A percentile compares a stretch with the other conserved stretches of the same genome.
Conservation (phyloP, 768 basidiomycete genomes). For the Leccinum sublutescens region DNA sequence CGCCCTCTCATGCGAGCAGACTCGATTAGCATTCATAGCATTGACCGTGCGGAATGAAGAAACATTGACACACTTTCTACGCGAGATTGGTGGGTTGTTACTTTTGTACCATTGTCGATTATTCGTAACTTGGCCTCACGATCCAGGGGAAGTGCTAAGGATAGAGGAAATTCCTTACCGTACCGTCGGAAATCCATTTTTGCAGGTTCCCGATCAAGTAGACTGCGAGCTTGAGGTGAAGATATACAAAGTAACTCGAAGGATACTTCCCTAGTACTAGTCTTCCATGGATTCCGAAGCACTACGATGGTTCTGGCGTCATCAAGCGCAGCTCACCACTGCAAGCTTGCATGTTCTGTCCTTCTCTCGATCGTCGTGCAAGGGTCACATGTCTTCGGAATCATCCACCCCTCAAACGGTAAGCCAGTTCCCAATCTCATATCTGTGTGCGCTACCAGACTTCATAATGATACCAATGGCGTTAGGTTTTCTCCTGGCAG, state of each 20-base stretch:
- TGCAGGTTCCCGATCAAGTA: conserved; percentile 31
- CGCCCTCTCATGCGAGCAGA: conserved; percentile 23
- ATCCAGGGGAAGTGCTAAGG: conserved; percentile 22
- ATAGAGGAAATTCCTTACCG: conserved; percentile 26
- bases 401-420: background rate
- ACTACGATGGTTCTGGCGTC: conserved; percentile 15
- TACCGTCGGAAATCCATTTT: conserved; percentile 18
- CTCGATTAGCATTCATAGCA: conserved; percentile 33
- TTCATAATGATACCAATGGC: background rate
- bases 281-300: conserved; percentile 4
- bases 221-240: conserved; percentile 25
- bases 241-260: conserved; percentile 35
- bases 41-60: conserved; percentile 53
- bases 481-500: background rate
- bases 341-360: background rate
- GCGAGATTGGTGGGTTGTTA: conserved; percentile 29
- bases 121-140: background rate
- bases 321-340: background rate
- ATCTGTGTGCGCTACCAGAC: background rate
- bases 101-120: background rate
- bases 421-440: background rate
- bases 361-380: background rate
- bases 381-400: background rate
- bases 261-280: background rate
- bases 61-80: conserved; percentile 49